Base-by-base conservation (phyloP, 768 basidiomycete species). In the Hygrophorus pudorinus region DNA sequence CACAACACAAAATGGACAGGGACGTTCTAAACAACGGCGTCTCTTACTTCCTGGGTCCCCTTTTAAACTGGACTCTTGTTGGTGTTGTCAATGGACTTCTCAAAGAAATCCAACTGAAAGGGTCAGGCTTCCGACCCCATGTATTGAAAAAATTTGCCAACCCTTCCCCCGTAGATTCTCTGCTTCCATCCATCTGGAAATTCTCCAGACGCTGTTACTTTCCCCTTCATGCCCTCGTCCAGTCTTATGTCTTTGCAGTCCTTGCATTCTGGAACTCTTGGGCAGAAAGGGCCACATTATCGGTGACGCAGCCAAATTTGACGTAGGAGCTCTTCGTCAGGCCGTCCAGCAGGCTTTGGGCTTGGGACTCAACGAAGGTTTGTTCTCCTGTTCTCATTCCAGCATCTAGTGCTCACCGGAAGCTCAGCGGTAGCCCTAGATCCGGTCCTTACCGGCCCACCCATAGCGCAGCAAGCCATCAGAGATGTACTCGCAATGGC, bases 41-140 rank as follows among this genome's bases (percentile, higher is more conserved):
- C 29, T 79, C 81, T 4, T 89, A 85, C 58, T 88, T 89, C 53
- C 72, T 78, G 16, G 76, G 78, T 4, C 76, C 79, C 0, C 63
- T 89, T 14, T 67, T 90, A 32, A 79, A 75, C 49, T 90, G 87
- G 87, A 87, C 85, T 0, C 70, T 88, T 4, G 78, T 81, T 2
- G 83, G 84, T 2, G 77, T 88, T 9, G 68, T 87, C 43, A 75
- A 73, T 56, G 73, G 70, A 1, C 66, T 89, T 44, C 58, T 78
- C 20, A 68, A 63, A 46, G 83, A 88, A 41, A 69, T 85, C 31
- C 69, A 76, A 43, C 66, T 68, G 27, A 68, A 62, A 48, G 66
- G 66, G 85, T 85, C 52, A 52, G 70, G 54, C 32, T 11, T 38
- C 7, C 13, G 14, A 11, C 14, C n/a, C 21, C 17, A 35, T 32